Evolutionary conservation across 306 rosid genomes (phyloP).

Genomic region (Gastrolobium bilobum): DNA sequence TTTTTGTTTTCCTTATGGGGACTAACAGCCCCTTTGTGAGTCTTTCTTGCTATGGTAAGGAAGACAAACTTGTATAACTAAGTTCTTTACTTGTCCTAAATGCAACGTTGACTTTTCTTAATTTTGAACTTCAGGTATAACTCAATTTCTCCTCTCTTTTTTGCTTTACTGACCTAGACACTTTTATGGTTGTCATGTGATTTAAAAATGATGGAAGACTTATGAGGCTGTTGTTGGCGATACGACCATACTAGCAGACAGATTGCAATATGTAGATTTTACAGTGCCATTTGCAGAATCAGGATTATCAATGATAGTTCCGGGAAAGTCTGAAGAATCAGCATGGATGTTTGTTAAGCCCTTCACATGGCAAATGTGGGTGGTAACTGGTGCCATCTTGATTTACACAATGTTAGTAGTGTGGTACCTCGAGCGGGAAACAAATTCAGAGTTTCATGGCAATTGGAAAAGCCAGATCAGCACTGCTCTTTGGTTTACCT

Average conservation of each 20-base stretch:
- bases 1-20: background rate
- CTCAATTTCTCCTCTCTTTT: background rate
- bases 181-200: slow-evolving; percentile 36
- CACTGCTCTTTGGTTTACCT: slow-evolving; percentile 70
- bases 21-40: background rate
- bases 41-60: no score
- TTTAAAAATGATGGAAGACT: slow-evolving; percentile 56
- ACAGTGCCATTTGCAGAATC: slow-evolving; percentile 77
- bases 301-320: slow-evolving; percentile 71
- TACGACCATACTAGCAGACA: slow-evolving; percentile 58
- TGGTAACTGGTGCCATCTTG: slow-evolving; percentile 51
- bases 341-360: slow-evolving; percentile 77
- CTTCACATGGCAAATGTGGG: slow-evolving; percentile 77
- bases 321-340: slow-evolving; percentile 48
- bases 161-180: slow-evolving; percentile 14
- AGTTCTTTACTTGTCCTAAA: background rate
- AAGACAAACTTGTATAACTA: background rate
- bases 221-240: slow-evolving; percentile 74
- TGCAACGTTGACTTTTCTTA: slow-evolving; percentile 9
- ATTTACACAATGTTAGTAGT: slow-evolving; percentile 66
- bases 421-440: slow-evolving; percentile 68
- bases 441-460: slow-evolving; percentile 69
- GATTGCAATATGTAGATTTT: slow-evolving; percentile 67
- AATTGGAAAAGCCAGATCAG: slow-evolving; percentile 62
- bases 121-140: background rate